phyloP scores from a whole-genome alignment of 495 filamentous ascomycete species.

The Extremus antarcticus region DNA sequence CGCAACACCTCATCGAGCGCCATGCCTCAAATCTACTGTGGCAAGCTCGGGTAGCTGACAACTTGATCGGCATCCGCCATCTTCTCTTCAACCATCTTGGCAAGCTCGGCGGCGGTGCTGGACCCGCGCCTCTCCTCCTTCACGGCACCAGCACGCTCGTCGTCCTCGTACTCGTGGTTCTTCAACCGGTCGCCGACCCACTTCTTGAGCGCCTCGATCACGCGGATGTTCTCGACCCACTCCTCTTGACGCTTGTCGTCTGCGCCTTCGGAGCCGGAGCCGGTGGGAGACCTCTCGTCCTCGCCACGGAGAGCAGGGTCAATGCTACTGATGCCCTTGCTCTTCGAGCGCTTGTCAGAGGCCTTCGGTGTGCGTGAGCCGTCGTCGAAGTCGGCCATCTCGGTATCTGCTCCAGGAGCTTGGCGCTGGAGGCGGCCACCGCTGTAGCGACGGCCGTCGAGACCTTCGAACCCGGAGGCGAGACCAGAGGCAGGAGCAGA shows the following conservation, averaged over 20 bases:
- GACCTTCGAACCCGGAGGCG: slow-evolving; percentile 58
- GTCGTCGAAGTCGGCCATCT: slow-evolving; percentile 17
- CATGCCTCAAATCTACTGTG: neutral
- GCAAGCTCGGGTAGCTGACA: neutral
- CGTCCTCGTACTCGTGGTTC: slow-evolving; percentile 46
- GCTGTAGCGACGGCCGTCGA: slow-evolving; percentile 69
- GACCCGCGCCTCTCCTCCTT: neutral
- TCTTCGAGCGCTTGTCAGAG: slow-evolving; percentile 8
- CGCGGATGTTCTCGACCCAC: slow-evolving; percentile 76
- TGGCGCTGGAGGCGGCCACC: slow-evolving; percentile 67
- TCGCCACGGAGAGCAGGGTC: slow-evolving; percentile 21
- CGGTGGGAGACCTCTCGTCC: slow-evolving; percentile 8
- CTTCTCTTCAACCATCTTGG: slow-evolving; percentile 13
- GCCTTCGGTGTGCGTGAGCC: slow-evolving; percentile 12
- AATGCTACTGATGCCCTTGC: slow-evolving; percentile 16
- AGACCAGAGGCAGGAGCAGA: slow-evolving; percentile 68
- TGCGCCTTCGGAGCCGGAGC: slow-evolving; percentile 1
- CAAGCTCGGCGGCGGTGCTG: neutral
- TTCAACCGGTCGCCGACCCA: slow-evolving; percentile 56
- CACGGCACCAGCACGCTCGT: slow-evolving; percentile 5
- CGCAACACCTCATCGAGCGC: neutral
- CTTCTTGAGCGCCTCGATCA: slow-evolving; percentile 62
- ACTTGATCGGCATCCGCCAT: slow-evolving; percentile 6
- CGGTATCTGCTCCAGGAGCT: slow-evolving; percentile 14
- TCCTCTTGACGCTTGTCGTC: slow-evolving; percentile 48